Percentiles rank a stretch among this genome's conserved stretches.
phyloP scores from a whole-genome alignment of 441 rosid species.

The Caryocar brasiliense region DNA sequence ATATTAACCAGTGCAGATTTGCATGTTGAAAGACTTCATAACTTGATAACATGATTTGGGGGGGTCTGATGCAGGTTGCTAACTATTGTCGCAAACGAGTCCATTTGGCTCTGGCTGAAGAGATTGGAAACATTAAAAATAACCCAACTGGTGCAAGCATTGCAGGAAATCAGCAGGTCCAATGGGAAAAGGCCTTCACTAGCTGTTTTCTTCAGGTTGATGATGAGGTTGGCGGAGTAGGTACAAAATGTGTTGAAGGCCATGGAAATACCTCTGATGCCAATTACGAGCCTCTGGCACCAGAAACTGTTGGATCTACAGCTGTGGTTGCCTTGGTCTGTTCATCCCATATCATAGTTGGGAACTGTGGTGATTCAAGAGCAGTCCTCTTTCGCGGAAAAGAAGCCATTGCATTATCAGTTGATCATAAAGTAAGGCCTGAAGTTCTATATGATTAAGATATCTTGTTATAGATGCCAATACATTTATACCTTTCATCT shows the following conservation, averaged over 20 bases:
- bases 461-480: background rate
- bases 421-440: conserved; percentile 64
- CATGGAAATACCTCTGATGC: conserved; percentile 19
- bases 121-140: conserved; percentile 41
- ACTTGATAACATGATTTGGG: conserved; percentile 27
- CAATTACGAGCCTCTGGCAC: conserved; percentile 44
- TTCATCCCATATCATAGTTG: conserved; percentile 68
- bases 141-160: conserved; percentile 23
- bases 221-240: conserved; percentile 59
- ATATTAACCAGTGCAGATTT: too few relatives aligned
- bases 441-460: background rate
- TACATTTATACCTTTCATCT: background rate
- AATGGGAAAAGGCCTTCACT: conserved; percentile 64
- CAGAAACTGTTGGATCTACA: conserved; percentile 83
- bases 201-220: conserved; percentile 68
- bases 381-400: conserved; percentile 77
- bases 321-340: conserved; percentile 78
- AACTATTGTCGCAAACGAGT: conserved; percentile 62
- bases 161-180: conserved; percentile 36
- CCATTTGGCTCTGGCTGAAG: conserved; percentile 63
- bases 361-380: conserved; percentile 85
- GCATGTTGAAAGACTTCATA: too few relatives aligned
- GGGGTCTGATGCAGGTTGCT: conserved; percentile 58
- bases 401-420: conserved; percentile 55
- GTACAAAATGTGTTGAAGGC: conserved; percentile 18